A percentile compares a stretch with the other conserved stretches of the same genome.
phyloP scores from a whole-genome alignment of 2,329 filamentous ascomycete species.

The Cryphonectria parasitica region DNA sequence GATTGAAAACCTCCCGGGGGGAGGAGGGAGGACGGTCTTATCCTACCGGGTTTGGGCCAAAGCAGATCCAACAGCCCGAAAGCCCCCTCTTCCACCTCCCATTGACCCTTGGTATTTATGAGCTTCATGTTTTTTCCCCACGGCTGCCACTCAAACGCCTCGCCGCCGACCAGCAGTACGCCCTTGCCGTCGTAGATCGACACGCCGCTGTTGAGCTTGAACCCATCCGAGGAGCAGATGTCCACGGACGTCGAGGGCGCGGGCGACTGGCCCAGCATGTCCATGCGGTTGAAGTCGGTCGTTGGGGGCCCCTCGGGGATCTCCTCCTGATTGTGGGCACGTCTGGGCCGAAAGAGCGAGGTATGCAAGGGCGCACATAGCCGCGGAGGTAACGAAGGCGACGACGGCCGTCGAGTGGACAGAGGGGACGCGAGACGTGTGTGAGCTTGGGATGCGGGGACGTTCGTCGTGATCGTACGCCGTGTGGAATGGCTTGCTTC shows the following conservation, averaged over 20 bases:
- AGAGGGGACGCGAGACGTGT: neutral
- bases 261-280: conserved; percentile 78
- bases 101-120: conserved; percentile 78
- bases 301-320: conserved; percentile 42
- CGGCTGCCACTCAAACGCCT: conserved; percentile 87
- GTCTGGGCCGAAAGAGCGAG: neutral
- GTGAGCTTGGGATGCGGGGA: conserved; percentile 9
- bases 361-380: conserved; percentile 26
- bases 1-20: neutral
- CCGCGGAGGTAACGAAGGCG: neutral
- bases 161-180: conserved; percentile 79
- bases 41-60: conserved; percentile 83
- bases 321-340: conserved; percentile 35
- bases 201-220: conserved; percentile 81
- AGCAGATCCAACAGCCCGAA: conserved; percentile 78
- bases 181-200: conserved; percentile 71
- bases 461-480: conserved; percentile 27
- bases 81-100: conserved; percentile 70
- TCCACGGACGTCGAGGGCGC: conserved; percentile 83
- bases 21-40: conserved; percentile 44
- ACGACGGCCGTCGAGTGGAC: neutral
- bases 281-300: conserved; percentile 72
- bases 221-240: conserved; percentile 80
- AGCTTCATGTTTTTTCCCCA: conserved; percentile 63
- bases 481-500: conserved; percentile 15